These are phyloP conservation scores for Aspergillus bombycis DNA, from an alignment of 2,329 filamentous ascomycete genomes.

Conservation along the genomic window DNA sequence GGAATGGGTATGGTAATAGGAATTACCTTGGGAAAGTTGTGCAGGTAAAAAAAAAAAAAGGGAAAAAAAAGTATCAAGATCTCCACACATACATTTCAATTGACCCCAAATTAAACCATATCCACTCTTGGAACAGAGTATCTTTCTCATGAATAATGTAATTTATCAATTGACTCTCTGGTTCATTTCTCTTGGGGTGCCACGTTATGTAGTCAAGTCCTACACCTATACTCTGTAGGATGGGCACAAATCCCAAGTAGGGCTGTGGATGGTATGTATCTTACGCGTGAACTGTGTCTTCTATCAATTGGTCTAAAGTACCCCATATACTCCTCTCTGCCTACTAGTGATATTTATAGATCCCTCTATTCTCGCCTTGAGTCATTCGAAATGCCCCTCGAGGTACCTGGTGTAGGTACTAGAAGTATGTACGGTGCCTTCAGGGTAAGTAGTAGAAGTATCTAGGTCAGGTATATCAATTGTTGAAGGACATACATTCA, in stretches of 20 bases:
- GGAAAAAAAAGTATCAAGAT: background rate
- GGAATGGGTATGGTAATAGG: slow-evolving; percentile 16
- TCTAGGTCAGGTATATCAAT: no score
- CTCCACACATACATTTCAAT: background rate
- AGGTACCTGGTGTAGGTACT: background rate
- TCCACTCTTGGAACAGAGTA: background rate
- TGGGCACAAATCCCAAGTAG: background rate
- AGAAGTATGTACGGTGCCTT: background rate
- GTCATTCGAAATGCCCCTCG: background rate
- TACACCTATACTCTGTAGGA: background rate
- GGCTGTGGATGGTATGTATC: background rate
- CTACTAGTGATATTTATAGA: background rate
- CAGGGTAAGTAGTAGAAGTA: background rate
- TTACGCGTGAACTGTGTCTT: background rate
- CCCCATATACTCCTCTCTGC: background rate
- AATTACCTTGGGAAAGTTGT: slow-evolving; percentile 19
- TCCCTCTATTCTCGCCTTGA: background rate
- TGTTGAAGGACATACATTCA: no score
- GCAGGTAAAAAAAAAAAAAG: slow-evolving; percentile 12
- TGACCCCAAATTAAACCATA: background rate
- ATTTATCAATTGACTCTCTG: slow-evolving; percentile 1
- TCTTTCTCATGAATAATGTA: slow-evolving; percentile 1
- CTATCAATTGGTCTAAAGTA: background rate
- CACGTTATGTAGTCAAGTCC: background rate
- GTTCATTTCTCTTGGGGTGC: slow-evolving; percentile 9